Evolutionary conservation across 2,329 filamentous ascomycete genomes (phyloP).

Genomic region (Stachybotrys echinatus): DNA sequence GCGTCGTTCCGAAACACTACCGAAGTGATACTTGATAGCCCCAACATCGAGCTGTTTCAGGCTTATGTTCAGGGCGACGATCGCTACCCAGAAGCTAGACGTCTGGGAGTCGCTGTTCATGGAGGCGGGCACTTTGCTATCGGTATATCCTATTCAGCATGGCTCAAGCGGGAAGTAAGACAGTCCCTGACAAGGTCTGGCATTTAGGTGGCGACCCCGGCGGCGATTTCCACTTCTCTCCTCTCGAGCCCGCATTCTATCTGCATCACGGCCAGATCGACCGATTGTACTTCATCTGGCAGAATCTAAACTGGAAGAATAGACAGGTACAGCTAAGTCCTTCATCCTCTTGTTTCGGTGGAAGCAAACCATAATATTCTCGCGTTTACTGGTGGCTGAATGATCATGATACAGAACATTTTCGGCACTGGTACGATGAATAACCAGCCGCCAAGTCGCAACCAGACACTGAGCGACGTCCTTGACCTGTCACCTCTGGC

Average conservation of each 20-base stretch:
- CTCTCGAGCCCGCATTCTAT: not conserved
- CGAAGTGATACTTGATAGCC: not conserved
- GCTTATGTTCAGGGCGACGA: not conserved
- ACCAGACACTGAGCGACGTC: not conserved
- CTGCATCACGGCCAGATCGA: not conserved
- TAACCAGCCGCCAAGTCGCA: not conserved
- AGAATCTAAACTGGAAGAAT: constrained; percentile 1
- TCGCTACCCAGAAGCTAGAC: not conserved
- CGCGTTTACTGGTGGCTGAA: not conserved
- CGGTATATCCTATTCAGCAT: not conserved
- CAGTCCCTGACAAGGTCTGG: not conserved
- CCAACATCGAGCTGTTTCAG: not conserved
- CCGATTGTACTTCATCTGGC: not conserved
- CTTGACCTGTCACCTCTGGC: not conserved
- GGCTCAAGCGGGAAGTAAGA: not conserved
- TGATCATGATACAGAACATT: not conserved
- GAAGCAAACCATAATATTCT: too few relatives aligned
- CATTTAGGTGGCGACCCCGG: not conserved
- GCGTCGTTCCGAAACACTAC: not conserved
- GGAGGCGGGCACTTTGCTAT: not conserved
- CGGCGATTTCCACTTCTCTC: not conserved
- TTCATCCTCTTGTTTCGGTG: too few relatives aligned
- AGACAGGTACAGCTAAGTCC: not conserved
- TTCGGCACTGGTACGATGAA: not conserved
- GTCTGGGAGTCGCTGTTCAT: not conserved